phyloP scores from a whole-genome alignment of 2,329 filamentous ascomycete species.

The Fusarium buxicola region DNA sequence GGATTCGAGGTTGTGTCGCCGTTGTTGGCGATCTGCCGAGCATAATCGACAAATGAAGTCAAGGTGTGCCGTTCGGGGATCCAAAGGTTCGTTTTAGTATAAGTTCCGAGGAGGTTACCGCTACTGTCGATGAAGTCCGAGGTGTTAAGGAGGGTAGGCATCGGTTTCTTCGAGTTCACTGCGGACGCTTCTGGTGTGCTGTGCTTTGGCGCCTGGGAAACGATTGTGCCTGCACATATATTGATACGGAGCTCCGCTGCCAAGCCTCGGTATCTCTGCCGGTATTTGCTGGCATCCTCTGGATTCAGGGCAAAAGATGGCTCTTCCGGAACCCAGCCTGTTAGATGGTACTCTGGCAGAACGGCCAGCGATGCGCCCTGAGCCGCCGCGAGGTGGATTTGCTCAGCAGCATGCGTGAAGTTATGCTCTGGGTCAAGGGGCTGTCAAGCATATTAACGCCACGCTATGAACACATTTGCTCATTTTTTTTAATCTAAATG shows the following conservation, averaged over 20 bases:
- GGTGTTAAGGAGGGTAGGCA: conserved; percentile 66
- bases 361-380: conserved; percentile 63
- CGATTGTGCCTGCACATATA: conserved; percentile 82
- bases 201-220: conserved; percentile 50
- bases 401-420: conserved; percentile 29
- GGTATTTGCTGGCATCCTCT: conserved; percentile 64
- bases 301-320: conserved; percentile 66
- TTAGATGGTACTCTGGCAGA: conserved; percentile 80
- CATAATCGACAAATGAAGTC: conserved; percentile 37
- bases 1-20: conserved; percentile 47
- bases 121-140: conserved; percentile 77
- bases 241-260: conserved; percentile 73
- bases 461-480: too few relatives aligned
- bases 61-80: conserved; percentile 74
- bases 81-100: conserved; percentile 83
- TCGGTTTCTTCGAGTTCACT: conserved; percentile 52
- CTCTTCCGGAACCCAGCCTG: conserved; percentile 75
- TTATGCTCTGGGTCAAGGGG: conserved; percentile 40
- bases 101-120: conserved; percentile 70
- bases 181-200: conserved; percentile 57
- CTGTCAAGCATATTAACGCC: conserved; percentile 17
- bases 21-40: conserved; percentile 56
- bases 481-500: neutral
- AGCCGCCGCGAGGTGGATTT: conserved; percentile 30
- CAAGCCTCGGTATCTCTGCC: conserved; percentile 70